Percentiles rank a stretch among this genome's conserved stretches.
Evolutionary conservation across 768 basidiomycete species (phyloP).

Genomic region (Psilocybe cyanescens): DNA sequence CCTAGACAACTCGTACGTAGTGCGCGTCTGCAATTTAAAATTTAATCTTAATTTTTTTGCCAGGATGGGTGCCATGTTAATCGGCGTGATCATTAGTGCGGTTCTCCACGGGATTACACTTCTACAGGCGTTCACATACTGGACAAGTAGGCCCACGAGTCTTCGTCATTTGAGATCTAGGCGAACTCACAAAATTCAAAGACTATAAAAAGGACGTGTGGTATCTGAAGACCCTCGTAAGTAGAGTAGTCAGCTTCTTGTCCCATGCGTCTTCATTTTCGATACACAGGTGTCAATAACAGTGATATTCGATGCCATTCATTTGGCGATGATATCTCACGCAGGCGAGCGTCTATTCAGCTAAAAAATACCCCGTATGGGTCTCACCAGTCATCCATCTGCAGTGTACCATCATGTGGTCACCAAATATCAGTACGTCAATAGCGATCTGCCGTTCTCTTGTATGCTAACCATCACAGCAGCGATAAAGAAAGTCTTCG

Average conservation of each 20-base stretch:
- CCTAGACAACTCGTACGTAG: slow-evolving; percentile 36
- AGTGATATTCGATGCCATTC: slow-evolving; percentile 47
- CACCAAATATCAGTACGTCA: slow-evolving; percentile 39
- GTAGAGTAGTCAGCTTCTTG: slow-evolving; percentile 4
- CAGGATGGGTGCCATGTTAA: slow-evolving; percentile 49
- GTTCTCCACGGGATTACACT: slow-evolving; percentile 47
- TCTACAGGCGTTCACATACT: slow-evolving; percentile 55
- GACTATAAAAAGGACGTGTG: slow-evolving; percentile 44
- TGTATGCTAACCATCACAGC: background rate
- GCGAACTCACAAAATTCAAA: slow-evolving; percentile 8
- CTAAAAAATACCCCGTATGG: background rate
- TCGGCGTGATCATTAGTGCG: slow-evolving; percentile 42
- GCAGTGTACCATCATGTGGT: slow-evolving; percentile 55
- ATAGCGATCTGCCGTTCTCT: background rate
- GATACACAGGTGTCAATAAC: slow-evolving; percentile 40
- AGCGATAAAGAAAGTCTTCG: slow-evolving; percentile 29
- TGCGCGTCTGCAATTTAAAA: background rate
- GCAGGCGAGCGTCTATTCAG: slow-evolving; percentile 33
- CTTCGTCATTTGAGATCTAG: background rate
- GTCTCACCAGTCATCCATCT: slow-evolving; percentile 3
- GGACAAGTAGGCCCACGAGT: slow-evolving; percentile 28
- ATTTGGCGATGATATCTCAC: slow-evolving; percentile 52
- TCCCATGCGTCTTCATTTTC: background rate
- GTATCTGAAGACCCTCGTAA: slow-evolving; percentile 44
- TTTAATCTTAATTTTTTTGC: background rate